Evolutionary conservation across 225 moss, liverwort and hornwort genomes (phyloP), one percentile per base, ranked within the genome.

Genomic region (Antitrichia curtipendula): DNA sequence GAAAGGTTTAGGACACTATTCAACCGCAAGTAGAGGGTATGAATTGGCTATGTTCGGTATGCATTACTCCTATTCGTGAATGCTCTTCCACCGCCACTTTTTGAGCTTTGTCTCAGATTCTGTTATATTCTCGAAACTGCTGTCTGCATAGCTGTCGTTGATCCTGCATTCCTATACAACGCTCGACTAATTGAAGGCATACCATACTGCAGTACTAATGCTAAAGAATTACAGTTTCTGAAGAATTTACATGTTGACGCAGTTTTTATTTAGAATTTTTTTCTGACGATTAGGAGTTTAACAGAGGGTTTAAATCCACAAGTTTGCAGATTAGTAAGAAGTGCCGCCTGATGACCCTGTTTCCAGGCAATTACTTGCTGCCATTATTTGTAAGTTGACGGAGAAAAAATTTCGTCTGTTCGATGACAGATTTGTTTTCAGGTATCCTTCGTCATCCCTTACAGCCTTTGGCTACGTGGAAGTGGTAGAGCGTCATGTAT

Each of bases 391-490:
- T 43, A 47, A 57, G 73, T 58, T 57, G 66, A 59, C 28, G 77
- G 57, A 73, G 63, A 58, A 63, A 38, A 18, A 57, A 38, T 29
- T 77, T 56, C 47, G 38, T 78, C n/a, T 63, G 31, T 56, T 61
- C 68, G 38, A 80, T 91, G 82, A 87, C 81, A 77, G 82, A 78
- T 82, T 77, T 80, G 3, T 87, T 85, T 87, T 88, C 81, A 87
- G 88, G 88, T 90, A 88, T 88, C 63, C 60, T 77, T 62, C 56
- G 77, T 56, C 49, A 78, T 73, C 72, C 62, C 65, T 78, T 69
- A 38, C 21, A 71, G 75, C 41, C 71, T 45, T 80, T 47, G 50
- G 84, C 29, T 54, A 78, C 41, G 59, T 87, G 85, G 82, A 87
- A 82, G 89, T 49, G 65, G 50, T 90, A 83, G 82, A 83, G 66